Percentiles rank a stretch among this genome's conserved stretches.
Evolutionary conservation across 1,284 basidiomycete genomes (phyloP).

Genomic region (Pseudozyma pruni): DNA sequence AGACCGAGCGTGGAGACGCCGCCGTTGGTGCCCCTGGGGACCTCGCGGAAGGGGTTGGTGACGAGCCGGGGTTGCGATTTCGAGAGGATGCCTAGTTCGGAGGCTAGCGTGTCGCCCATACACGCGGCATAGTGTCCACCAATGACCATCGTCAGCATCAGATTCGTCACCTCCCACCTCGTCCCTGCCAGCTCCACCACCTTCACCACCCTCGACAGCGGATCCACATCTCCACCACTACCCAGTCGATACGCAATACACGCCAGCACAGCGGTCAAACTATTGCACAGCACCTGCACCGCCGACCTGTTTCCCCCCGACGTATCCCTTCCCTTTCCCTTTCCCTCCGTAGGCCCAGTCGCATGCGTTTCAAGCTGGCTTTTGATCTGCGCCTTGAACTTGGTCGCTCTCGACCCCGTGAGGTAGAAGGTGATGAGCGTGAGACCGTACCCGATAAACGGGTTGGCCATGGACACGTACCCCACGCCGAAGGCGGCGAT

Average conservation of each 20-base stretch:
- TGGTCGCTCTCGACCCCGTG: slow-evolving; percentile 83
- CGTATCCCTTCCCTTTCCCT: slow-evolving; percentile 20
- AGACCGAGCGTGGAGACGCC: slow-evolving; percentile 82
- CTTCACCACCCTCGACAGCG: slow-evolving; percentile 6
- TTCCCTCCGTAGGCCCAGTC: not conserved
- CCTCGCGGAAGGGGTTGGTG: slow-evolving; percentile 78
- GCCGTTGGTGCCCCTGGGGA: slow-evolving; percentile 92
- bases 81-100: slow-evolving; percentile 61
- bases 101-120: slow-evolving; percentile 61
- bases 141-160: slow-evolving; percentile 33
- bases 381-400: slow-evolving; percentile 75
- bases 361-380: slow-evolving; percentile 74
- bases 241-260: slow-evolving; percentile 25
- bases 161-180: not conserved
- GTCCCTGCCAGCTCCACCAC: not conserved
- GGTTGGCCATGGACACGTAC: slow-evolving; percentile 59
- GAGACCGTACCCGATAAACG: slow-evolving; percentile 50
- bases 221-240: slow-evolving; percentile 3
- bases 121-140: slow-evolving; percentile 57
- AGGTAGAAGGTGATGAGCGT: slow-evolving; percentile 71
- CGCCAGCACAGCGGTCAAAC: slow-evolving; percentile 20
- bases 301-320: slow-evolving; percentile 48
- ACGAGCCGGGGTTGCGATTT: slow-evolving; percentile 45
- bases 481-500: slow-evolving; percentile 52
- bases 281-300: slow-evolving; percentile 58